Evolutionary conservation across 1,139 yeast species (phyloP), one percentile per base, ranked within the genome.

Genomic region (Geotrichum phurueaensis): DNA sequence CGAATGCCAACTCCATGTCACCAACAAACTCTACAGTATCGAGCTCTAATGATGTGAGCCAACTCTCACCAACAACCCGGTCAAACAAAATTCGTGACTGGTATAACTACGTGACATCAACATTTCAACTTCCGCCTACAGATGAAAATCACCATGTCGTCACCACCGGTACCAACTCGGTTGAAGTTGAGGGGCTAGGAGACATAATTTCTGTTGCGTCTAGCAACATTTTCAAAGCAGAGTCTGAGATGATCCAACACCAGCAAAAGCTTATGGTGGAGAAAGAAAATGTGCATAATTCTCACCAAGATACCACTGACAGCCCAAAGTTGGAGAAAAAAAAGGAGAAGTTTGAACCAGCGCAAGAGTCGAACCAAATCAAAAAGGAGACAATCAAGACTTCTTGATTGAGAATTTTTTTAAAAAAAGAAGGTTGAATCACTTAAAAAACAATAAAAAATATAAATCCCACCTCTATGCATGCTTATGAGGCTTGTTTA

Each of bases 51-150:
- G 51, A 25, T 23, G 13, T 43, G 1, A 36, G 22, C 27, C 51
- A 47, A n/a, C 50, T 39, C 7, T 39, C 47, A 15, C 47, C 47
- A n/a, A 39, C 18, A 3, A 5, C 47, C 9, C 47, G 47, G 1
- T 39, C 27, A n/a, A 20, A 36, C 10, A 54, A 54, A 22, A 54
- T 54, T n/a, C 27, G 48, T 4, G 57, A 54, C 25, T 54, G 57
- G 57, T 54, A 54, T 22, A 54, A 54, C 27, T 54, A 45, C 22
- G 57, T 54, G 18, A 54, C 57, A 12, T n/a, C 48, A 27, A 25
- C 31, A 25, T 48, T 48, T 6, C 51, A 48, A 23, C 9, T 23
- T 22, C 51, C 51, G 9, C 18, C 47, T 10, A n/a, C 47, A 1
- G 47, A 39, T 10, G 47, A 39, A 3, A 18, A 39, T 39, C 20